Base-by-base conservation (phyloP, 1,139 yeast genomes). In the Lodderomyces pseudojiufengensis region DNA sequence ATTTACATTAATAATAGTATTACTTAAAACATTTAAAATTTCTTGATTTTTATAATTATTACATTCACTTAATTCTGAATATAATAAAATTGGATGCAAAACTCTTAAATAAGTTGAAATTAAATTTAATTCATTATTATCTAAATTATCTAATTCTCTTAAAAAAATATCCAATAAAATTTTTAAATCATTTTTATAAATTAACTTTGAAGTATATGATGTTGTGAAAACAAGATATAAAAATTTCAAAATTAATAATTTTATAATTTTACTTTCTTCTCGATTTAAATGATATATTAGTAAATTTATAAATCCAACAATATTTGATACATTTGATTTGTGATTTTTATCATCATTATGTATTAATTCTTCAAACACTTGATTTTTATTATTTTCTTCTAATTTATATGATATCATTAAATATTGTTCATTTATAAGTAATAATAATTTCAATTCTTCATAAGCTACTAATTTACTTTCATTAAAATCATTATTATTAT, bases 111-210 rank as follows among this genome's bases (percentile, higher is more conserved):
- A 87, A 0, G 95, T 84, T 46, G 84, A 76, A 29, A 87, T 72
- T 35, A 88, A 63, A 13, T 63, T 50, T 31, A 60, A 44, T 33
- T 76, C 68, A 44, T 81, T 88, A 40, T 59, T 64, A 27, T 71
- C 78, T 34, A 87, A 59, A 52, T 88, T 79, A 45, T 76, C 75
- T 38, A 90, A 66, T 55, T 90, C 96, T 39, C 97, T 65, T 4
- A 88, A 70, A 37, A 90, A 70, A 7, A 92, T 87, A 48, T 88
- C 96, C n/a, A 84, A 78, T 42, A 92, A 70, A 5, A 92, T 95
- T 50, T 83, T 79, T 41, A 90, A 62, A 55, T 92, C 98, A 52
- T 92, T 92, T 42, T 85, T 66, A 54, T 92, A 92, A 36, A 84
- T 75, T 42, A 81, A 71, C 36, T 83, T 84, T 28, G 78, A 65